These are phyloP conservation scores for Suillus occidentalis DNA, from an alignment of 768 basidiomycete species.

Conservation along the genomic window DNA sequence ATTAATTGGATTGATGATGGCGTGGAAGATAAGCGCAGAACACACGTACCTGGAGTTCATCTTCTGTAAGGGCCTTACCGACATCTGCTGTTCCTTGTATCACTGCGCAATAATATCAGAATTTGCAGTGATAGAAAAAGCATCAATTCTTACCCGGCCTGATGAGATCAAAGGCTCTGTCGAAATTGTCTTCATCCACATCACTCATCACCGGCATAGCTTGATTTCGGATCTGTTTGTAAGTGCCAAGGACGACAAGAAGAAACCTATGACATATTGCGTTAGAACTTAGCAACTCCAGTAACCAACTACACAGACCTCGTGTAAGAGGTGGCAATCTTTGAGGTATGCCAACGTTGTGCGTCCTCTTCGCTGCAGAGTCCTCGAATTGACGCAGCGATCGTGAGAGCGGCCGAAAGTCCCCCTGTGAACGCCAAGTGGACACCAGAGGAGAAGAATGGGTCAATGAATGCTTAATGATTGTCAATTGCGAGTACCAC, in stretches of 20 bases:
- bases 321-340: conserved; percentile 58
- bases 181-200: conserved; percentile 67
- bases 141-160: conserved; percentile 48
- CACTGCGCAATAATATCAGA: conserved; percentile 8
- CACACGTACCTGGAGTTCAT: conserved; percentile 13
- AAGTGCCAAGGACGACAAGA: conserved; percentile 71
- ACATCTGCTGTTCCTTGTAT: conserved; percentile 24
- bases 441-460: conserved; percentile 64
- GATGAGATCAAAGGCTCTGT: conserved; percentile 62
- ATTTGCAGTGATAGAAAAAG: background rate
- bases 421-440: conserved; percentile 63
- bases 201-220: conserved; percentile 55
- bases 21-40: background rate
- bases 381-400: conserved; percentile 54
- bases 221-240: conserved; percentile 68
- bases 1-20: conserved; percentile 4
- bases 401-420: conserved; percentile 54
- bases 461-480: conserved; percentile 56
- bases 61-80: conserved; percentile 15
- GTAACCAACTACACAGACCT: conserved; percentile 34
- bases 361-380: conserved; percentile 48
- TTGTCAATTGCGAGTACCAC: background rate
- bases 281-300: background rate
- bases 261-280: conserved; percentile 39
- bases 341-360: conserved; percentile 54